Percentiles rank a stretch among this genome's conserved stretches.
Evolutionary conservation across 1,284 basidiomycete species (phyloP).

Genomic region (Rhodotorula glutinis): DNA sequence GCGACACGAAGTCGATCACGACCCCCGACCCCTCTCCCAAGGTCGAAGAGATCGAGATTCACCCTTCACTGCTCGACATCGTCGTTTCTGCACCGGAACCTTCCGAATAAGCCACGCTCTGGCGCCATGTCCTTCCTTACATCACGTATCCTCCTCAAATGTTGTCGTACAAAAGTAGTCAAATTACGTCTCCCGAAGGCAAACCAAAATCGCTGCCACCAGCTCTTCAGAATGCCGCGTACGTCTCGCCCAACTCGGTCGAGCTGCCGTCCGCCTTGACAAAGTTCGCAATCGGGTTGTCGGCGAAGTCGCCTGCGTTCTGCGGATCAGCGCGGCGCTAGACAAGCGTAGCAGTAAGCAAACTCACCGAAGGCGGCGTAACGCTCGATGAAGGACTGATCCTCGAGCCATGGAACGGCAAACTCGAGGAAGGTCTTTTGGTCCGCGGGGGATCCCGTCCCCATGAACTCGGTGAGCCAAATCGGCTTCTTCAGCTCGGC

Average conservation of each 20-base stretch:
- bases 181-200: no score
- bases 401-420: slow-evolving; percentile 22
- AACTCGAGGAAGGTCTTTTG: slow-evolving; percentile 16
- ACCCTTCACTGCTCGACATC: no score
- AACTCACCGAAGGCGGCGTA: slow-evolving; percentile 25
- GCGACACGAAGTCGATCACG: no score
- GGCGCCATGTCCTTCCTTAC: no score
- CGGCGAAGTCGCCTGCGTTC: slow-evolving; percentile 18
- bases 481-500: slow-evolving; percentile 18
- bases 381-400: slow-evolving; percentile 28
- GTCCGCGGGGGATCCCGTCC: slow-evolving; percentile 10
- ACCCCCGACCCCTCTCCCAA: no score
- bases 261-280: slow-evolving; percentile 1
- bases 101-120: no score
- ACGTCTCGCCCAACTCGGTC: slow-evolving; percentile 17
- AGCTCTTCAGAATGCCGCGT: neutral
- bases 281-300: slow-evolving; percentile 24
- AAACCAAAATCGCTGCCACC: no score
- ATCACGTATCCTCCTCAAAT: no score
- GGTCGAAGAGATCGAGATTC: no score
- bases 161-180: no score
- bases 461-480: slow-evolving; percentile 34
- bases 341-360: neutral
- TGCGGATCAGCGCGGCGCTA: neutral
- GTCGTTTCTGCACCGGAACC: no score